Evolutionary conservation across 1,284 basidiomycete genomes (phyloP).

Genomic region (Ceratobasidium theobromae): DNA sequence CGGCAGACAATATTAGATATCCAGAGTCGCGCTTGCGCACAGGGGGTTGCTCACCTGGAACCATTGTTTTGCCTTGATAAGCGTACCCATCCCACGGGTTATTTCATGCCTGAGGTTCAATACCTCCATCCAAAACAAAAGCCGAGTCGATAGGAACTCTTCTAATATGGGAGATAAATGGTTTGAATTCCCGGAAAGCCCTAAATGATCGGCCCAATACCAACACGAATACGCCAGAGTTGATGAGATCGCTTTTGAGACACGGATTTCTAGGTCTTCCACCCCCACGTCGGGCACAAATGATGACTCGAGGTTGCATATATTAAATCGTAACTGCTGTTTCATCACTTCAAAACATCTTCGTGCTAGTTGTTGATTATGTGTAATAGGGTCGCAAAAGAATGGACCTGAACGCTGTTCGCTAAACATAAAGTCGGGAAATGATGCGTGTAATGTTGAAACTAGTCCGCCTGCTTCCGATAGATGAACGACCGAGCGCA

Average conservation of each 20-base stretch:
- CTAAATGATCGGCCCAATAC: slow-evolving; percentile 1
- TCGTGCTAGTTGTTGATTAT: neutral
- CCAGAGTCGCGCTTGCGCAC: neutral
- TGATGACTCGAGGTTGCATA: neutral
- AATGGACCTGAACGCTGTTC: neutral
- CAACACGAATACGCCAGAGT: neutral
- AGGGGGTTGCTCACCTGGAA: neutral
- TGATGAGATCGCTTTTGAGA: neutral
- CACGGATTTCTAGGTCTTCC: neutral
- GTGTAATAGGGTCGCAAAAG: neutral
- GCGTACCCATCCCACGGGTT: neutral
- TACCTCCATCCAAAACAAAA: slow-evolving; percentile 20
- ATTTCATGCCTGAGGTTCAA: neutral
- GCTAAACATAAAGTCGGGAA: neutral
- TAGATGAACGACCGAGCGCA: slow-evolving; percentile 8
- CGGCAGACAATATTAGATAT: too few species aligned
- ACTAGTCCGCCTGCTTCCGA: neutral
- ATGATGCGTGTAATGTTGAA: slow-evolving; percentile 5
- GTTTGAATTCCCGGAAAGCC: neutral
- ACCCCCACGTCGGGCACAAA: neutral
- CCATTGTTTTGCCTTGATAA: neutral
- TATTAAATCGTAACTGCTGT: neutral
- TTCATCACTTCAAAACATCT: neutral
- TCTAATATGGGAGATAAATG: neutral
- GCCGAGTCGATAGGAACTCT: neutral